phyloP scores from a whole-genome alignment of 1,284 basidiomycete species.

The Kalmanozyma brasiliensis region DNA sequence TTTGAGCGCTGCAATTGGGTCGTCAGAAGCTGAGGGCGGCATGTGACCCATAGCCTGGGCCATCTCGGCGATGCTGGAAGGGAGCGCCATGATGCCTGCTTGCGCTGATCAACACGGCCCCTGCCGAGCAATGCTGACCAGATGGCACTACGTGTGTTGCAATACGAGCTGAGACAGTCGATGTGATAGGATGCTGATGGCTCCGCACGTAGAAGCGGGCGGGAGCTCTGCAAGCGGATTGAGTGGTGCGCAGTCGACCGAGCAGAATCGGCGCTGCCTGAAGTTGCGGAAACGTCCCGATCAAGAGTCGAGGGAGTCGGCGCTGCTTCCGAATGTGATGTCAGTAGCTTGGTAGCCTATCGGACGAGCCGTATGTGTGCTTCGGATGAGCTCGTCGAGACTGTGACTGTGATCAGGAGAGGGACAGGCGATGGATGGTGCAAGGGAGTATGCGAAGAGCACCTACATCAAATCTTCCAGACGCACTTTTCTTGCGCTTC shows the following conservation, averaged over 20 bases:
- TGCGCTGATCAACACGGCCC: constrained; percentile 7
- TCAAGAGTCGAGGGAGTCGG: too few species aligned
- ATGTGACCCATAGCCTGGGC: constrained; percentile 32
- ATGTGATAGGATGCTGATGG: not conserved
- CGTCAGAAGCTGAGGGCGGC: constrained; percentile 13
- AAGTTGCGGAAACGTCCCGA: too few species aligned
- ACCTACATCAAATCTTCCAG: constrained; percentile 6
- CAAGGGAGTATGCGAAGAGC: too few species aligned
- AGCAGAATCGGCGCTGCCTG: too few species aligned
- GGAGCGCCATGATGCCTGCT: constrained; percentile 28
- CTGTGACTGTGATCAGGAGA: too few species aligned
- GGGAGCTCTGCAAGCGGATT: too few species aligned
- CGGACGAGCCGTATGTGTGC: too few species aligned
- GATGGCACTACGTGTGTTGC: not conserved
- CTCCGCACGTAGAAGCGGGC: not conserved
- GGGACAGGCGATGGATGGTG: too few species aligned
- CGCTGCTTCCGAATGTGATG: too few species aligned
- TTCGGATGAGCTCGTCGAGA: too few species aligned
- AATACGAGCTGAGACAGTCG: not conserved
- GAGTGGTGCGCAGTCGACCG: too few species aligned
- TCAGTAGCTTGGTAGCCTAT: too few species aligned
- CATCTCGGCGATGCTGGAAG: constrained; percentile 46
- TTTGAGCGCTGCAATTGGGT: constrained; percentile 55
- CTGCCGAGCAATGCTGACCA: constrained; percentile 3
- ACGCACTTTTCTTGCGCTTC: constrained; percentile 7